Base-by-base conservation (phyloP, 495 filamentous ascomycete genomes). In the Lophium mytilinum region DNA sequence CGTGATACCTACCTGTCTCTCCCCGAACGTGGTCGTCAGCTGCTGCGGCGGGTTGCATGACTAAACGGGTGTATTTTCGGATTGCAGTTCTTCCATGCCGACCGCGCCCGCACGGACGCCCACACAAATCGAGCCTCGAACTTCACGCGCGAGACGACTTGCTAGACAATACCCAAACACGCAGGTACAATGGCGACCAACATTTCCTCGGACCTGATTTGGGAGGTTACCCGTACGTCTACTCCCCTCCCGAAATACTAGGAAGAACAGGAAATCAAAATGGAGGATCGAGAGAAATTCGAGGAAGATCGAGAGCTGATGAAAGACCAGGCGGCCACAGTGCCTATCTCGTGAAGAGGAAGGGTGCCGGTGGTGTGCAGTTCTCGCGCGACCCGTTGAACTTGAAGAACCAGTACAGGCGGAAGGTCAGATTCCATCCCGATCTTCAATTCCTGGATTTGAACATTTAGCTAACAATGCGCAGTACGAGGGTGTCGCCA, bases 311-410 rank as follows among this genome's bases (percentile, higher is more conserved):
- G 24, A 30, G 51, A 1, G 42, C 37, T 50, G 39, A 57, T 59
- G 51, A 19, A 33, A 49, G 17, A 62, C 64, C 68, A 95, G 90
- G 90, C 72, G 72, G 69, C 71, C 78, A 87, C 73, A 94, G 90
- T 75, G 70, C 88, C 70, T 93, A 78, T 80, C 83, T 96, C 72
- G 88, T 92, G 65, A 94, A 95, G 84, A 83, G 90, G 73, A 89
- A 83, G 72, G 68, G 72, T 56, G 78, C 76, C 61, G 88, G 87
- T 65, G 85, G 86, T 67, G 76, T 84, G 63, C 87, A 85, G 74
- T 91, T 98, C 81, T 97, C 93, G 60, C 86, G 85, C 49, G 94
- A 98, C 70, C 87, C 89, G 62, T 75, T 96, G 62, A 98, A 97
- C 78, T 72, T 96, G 67, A 76, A 76, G 67, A 97, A 96, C 83